Evolutionary conservation across 2,329 filamentous ascomycete genomes (phyloP).

Genomic region (Aspergillus tamarii): DNA sequence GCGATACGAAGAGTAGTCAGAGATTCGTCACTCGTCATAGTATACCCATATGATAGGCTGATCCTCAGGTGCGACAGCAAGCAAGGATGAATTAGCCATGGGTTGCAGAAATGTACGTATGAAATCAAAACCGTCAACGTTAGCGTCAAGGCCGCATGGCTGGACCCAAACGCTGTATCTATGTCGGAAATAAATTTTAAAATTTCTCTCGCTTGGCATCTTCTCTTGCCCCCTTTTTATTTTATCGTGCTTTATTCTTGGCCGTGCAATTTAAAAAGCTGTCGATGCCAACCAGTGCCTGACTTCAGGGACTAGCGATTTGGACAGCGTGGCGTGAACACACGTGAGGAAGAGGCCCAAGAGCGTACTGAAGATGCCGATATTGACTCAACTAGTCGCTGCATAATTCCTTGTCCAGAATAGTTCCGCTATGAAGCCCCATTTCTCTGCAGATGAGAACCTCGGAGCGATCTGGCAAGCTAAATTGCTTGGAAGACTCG

Average conservation of each 20-base stretch:
- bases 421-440: background rate
- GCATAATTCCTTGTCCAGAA: background rate
- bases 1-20: background rate
- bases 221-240: background rate
- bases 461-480: background rate
- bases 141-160: background rate
- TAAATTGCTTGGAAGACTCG: background rate
- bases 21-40: background rate
- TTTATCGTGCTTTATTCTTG: background rate
- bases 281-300: background rate
- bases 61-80: no score
- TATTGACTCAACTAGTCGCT: background rate
- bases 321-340: background rate
- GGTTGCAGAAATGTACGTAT: background rate
- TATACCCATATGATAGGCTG: background rate
- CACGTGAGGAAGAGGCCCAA: background rate
- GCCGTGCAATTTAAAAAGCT: background rate
- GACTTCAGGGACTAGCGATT: background rate
- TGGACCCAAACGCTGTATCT: background rate
- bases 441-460: background rate
- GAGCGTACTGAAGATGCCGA: background rate
- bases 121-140: background rate
- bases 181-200: background rate
- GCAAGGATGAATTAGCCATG: no score
- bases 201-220: background rate